Base-by-base conservation (phyloP, 805 yeast genomes). In the Wickerhamomyces strasburgensis region DNA sequence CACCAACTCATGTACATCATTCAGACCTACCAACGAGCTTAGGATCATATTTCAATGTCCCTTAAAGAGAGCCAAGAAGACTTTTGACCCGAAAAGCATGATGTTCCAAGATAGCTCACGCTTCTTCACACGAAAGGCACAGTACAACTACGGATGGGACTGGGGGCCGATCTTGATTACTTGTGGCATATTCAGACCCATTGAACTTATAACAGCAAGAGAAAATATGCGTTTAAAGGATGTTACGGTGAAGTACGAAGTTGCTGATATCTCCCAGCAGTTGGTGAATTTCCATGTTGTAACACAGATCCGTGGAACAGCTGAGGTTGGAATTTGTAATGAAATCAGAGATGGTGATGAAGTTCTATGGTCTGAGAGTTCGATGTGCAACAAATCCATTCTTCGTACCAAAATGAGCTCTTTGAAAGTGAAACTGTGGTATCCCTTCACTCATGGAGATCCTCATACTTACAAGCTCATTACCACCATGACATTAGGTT, bases 111-210 rank as follows among this genome's bases (percentile, higher is more conserved):
- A 65, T 8, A 28, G 34, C 18, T 51, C 62, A 32, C 56, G 78
- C 27, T 51, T 66, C 37, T 64, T 69, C 35, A 63, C 67, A 14
- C 57, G 79, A 43, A 72, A 72, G 47, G 73, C 78, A 1, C 78
- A 70, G 48, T 72, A 72, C 46, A 75, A 71, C 42, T 73, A 60
- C 46, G 78, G 79, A 3, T 73, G 78, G 79, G 79, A 73, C 49
- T 73, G 78, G 79, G 78, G 77, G 14, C 73, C 51, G 11, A 40
- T 39, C 2, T 17, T 47, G n/a, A 34, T 42, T 10, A 36, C 47
- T 7, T 44, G 43, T 35, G 47, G 49, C 27, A 39, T 43, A 15
- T 39, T 19, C 33, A 44, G 35, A 16, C 48, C 48, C 1, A 43
- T 45, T 3, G 42, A 47, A 23, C 27, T 44, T 15, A 37, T 3